Evolutionary conservation across 305 asterid species (phyloP).

Genomic region (Fraxinus sp.): DNA sequence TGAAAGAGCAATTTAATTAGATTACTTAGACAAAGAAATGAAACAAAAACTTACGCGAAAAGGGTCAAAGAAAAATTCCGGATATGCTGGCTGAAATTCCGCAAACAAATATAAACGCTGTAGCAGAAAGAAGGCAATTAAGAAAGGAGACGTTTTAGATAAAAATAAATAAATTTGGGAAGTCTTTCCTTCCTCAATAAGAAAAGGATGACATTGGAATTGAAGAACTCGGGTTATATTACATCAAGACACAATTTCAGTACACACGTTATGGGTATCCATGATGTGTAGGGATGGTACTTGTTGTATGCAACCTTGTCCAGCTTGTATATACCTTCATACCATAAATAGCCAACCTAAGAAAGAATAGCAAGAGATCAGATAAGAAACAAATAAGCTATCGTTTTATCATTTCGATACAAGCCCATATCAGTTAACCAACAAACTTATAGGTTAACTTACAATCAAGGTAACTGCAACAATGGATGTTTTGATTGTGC

Average conservation of each 20-base stretch:
- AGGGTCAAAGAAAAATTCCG: slow-evolving; percentile 49
- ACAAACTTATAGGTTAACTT: slow-evolving; percentile 23
- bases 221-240: background rate
- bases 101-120: slow-evolving; percentile 50
- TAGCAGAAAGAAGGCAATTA: slow-evolving; percentile 10
- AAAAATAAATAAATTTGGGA: background rate
- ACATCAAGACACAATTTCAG: background rate
- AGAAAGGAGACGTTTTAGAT: background rate
- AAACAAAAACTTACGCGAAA: slow-evolving; percentile 46
- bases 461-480: slow-evolving; percentile 55
- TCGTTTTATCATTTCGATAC: background rate
- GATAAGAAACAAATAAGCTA: slow-evolving; percentile 5
- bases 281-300: slow-evolving; percentile 54
- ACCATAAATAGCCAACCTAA: slow-evolving; percentile 57
- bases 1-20: background rate
- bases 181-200: background rate
- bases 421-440: background rate
- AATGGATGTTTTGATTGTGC: slow-evolving; percentile 53
- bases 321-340: slow-evolving; percentile 50
- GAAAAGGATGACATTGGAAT: background rate
- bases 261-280: slow-evolving; percentile 61
- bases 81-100: slow-evolving; percentile 51
- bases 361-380: slow-evolving; percentile 22
- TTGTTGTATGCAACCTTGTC: slow-evolving; percentile 52
- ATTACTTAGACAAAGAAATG: background rate